Evolutionary conservation across 106 monocot species (phyloP).

Genomic region (Platanthera guangdongensis): DNA sequence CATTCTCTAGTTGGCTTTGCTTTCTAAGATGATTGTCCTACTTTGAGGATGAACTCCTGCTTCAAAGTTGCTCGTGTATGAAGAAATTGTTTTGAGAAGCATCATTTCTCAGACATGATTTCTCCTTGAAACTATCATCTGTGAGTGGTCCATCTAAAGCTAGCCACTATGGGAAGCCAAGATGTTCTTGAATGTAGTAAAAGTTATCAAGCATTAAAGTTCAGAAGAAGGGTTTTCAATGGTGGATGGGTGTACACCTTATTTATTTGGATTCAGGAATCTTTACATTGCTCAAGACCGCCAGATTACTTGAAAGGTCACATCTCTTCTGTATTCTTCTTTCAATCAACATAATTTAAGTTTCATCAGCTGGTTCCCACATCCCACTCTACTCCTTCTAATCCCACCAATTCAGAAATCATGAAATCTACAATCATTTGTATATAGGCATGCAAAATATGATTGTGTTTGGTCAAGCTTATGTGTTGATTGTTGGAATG

Average conservation of each 20-base stretch:
- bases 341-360: not conserved
- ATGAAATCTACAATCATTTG: not conserved
- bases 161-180: not conserved
- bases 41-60: not conserved
- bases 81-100: not conserved
- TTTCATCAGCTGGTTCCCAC: not conserved
- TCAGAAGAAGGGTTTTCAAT: not conserved
- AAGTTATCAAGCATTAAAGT: not conserved
- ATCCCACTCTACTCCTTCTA: not conserved
- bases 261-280: not conserved
- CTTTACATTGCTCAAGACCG: not conserved
- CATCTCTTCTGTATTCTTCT: conserved; percentile 4
- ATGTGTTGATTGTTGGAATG: not conserved
- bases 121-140: too few species aligned
- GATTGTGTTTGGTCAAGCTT: not conserved
- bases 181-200: not conserved
- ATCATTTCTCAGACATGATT: not conserved
- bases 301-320: not conserved
- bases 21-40: not conserved
- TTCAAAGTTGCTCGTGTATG: not conserved
- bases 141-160: too few species aligned
- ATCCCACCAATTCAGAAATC: not conserved
- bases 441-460: not conserved
- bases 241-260: not conserved
- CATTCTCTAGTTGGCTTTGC: not conserved